Percentiles rank a stretch among this genome's conserved stretches.
phyloP scores from a whole-genome alignment of 441 rosid species.

The Jatropha multifida region DNA sequence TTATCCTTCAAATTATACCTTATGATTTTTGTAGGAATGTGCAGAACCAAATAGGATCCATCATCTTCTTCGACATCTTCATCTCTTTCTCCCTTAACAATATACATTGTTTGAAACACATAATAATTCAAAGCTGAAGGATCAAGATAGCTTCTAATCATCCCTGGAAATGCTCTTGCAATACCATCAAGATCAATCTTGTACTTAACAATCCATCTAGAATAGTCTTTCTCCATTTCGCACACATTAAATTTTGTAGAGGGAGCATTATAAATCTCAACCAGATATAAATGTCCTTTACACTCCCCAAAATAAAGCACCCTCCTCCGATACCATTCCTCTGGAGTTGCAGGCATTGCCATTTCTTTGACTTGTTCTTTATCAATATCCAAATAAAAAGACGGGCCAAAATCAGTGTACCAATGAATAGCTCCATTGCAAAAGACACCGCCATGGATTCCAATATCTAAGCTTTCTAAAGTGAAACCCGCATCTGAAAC shows the following conservation, averaged over 20 bases:
- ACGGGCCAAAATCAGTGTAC: conserved; percentile 30
- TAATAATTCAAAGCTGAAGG: conserved; percentile 21
- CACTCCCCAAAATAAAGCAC: conserved; percentile 37
- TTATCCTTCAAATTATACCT: conserved; percentile 31
- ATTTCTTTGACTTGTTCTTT: conserved; percentile 34
- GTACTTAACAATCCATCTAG: conserved; percentile 46
- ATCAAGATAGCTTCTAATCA: conserved; percentile 26
- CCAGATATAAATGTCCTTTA: conserved; percentile 34
- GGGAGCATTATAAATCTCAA: conserved; percentile 29
- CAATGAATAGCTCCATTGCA: conserved; percentile 49
- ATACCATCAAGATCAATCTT: conserved; percentile 38
- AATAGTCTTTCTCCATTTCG: conserved; percentile 42
- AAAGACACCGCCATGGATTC: conserved; percentile 26
- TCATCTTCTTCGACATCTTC: conserved; percentile 27
- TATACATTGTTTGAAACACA: conserved; percentile 13
- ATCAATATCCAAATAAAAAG: conserved; percentile 30
- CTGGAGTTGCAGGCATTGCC: conserved; percentile 34
- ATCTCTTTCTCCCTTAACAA: conserved; percentile 28
- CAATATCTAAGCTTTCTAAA: background rate
- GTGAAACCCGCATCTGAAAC: conserved; percentile 22
- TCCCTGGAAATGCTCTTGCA: conserved; percentile 40
- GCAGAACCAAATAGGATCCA: conserved; percentile 36
- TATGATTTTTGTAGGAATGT: conserved; percentile 28
- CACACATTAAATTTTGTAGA: conserved; percentile 31
- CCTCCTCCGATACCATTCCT: conserved; percentile 7